These are phyloP conservation scores for Stygiomarasmius scandens DNA, from an alignment of 1,284 basidiomycete genomes.

Conservation along the genomic window DNA sequence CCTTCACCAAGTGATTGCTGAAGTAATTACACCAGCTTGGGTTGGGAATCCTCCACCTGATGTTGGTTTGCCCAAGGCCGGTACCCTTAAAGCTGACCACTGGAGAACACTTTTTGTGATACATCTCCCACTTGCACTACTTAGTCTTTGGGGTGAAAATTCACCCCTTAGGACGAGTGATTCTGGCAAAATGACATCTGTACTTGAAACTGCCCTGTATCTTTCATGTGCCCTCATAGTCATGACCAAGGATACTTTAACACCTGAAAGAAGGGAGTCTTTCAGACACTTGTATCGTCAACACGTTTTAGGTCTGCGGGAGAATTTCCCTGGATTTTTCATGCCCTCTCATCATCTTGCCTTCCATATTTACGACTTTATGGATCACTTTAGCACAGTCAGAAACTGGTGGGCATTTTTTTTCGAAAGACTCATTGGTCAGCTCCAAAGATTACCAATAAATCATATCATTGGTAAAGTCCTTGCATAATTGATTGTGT, in stretches of 20 bases:
- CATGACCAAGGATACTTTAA: slow-evolving; percentile 3
- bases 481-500: not conserved
- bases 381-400: slow-evolving; percentile 9
- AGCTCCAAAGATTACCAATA: slow-evolving; percentile 1
- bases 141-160: slow-evolving; percentile 3
- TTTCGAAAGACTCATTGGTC: slow-evolving; percentile 8
- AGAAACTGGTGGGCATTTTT: slow-evolving; percentile 10
- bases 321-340: slow-evolving; percentile 10
- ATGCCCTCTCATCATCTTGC: slow-evolving; percentile 11
- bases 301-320: slow-evolving; percentile 7
- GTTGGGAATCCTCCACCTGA: slow-evolving; percentile 2
- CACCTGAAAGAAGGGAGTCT: not conserved
- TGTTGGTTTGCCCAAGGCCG: not conserved
- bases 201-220: slow-evolving; percentile 5
- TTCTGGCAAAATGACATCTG: not conserved
- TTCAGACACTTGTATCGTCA: not conserved
- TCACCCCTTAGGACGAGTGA: not conserved
- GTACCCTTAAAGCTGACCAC: slow-evolving; percentile 9
- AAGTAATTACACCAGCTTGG: slow-evolving; percentile 1
- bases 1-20: not conserved
- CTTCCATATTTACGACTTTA: slow-evolving; percentile 11
- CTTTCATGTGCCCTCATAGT: slow-evolving; percentile 6
- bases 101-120: slow-evolving; percentile 4
- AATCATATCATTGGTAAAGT: slow-evolving; percentile 8
- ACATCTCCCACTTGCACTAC: slow-evolving; percentile 9